These are phyloP conservation scores for Venturia effusa DNA, from an alignment of 2,329 filamentous ascomycete species.

Conservation along the genomic window DNA sequence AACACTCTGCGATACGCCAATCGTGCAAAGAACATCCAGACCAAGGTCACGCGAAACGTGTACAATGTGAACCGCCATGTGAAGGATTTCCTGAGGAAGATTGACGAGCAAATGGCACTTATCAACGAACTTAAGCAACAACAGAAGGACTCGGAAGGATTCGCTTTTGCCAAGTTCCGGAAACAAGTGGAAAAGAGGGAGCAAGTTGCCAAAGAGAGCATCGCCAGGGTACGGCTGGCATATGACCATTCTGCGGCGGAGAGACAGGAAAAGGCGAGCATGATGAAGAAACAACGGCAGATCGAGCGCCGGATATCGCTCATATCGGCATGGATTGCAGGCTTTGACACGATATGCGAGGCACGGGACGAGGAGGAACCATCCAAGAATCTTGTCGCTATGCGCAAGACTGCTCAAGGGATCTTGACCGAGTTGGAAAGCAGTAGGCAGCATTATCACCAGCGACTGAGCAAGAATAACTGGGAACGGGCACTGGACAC, in stretches of 20 bases:
- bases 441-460: conserved; percentile 82
- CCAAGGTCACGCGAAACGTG: conserved; percentile 97
- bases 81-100: conserved; percentile 98
- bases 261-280: conserved; percentile 64
- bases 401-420: conserved; percentile 81
- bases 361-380: conserved; percentile 55
- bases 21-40: conserved; percentile 97
- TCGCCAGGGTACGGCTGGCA: conserved; percentile 67
- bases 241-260: conserved; percentile 73
- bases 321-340: conserved; percentile 84
- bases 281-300: conserved; percentile 72
- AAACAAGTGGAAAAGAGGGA: conserved; percentile 85
- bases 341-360: conserved; percentile 76
- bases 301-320: conserved; percentile 77
- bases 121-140: conserved; percentile 93
- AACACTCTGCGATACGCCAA: conserved; percentile 97
- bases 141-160: conserved; percentile 75
- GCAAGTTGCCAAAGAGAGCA: conserved; percentile 61
- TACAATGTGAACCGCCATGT: conserved; percentile 99
- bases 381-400: conserved; percentile 56
- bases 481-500: conserved; percentile 87
- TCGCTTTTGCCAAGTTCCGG: conserved; percentile 77
- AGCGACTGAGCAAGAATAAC: conserved; percentile 64
- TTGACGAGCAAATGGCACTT: conserved; percentile 93
- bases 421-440: conserved; percentile 82